Evolutionary conservation across 1,284 basidiomycete species (phyloP), one percentile per base, ranked within the genome.

Genomic region (Hymenochaete sp.): DNA sequence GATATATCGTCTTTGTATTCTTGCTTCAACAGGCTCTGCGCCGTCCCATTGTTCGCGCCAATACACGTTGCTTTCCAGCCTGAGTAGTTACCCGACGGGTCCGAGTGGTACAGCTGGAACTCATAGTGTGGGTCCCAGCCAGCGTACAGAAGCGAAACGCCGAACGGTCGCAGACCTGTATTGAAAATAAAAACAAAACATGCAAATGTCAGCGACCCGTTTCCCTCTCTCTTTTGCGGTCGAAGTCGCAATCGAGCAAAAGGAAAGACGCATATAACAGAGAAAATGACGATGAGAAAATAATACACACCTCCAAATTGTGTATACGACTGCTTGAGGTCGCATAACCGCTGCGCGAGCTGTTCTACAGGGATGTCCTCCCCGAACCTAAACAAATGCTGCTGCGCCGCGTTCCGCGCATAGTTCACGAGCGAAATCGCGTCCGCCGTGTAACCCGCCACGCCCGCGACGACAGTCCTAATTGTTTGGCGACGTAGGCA

Each of bases 1-100:
- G 75, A 70, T 49, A 98, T 84, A 51, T 93, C 91, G 55, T 98
- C 95, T 65, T 97, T 96, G 71, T 98, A 98, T 63, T 99, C 96
- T 67, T 99, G 95, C 71, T 98, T 95, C 54, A 99, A 68, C 57
- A 98, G 68, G 57, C 85, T 90, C 59, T 93, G 90, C 28, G 89
- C 93, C 3, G 89, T 96, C 24, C 93, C 90, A 62, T 90, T 97
- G 70, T 98, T 98, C 32, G 90, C 89, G 25, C 95, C 95, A 56
- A 98, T 92, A 62, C 92, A 97, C 4, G 93, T 97, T 38, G 95
- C 95, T 66, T 98, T 98, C 96, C 95, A 98, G 10, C 96, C 95
- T 0, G 87, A 91, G 66, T 98, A 98, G 70, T 98, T 98, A 10
- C 95, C 95, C 38, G 92, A 96, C 2, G 96, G 95, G 64, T 98